Base-by-base conservation (phyloP, 108 stramenopile genomes). In the Schizochytrium sp. region DNA sequence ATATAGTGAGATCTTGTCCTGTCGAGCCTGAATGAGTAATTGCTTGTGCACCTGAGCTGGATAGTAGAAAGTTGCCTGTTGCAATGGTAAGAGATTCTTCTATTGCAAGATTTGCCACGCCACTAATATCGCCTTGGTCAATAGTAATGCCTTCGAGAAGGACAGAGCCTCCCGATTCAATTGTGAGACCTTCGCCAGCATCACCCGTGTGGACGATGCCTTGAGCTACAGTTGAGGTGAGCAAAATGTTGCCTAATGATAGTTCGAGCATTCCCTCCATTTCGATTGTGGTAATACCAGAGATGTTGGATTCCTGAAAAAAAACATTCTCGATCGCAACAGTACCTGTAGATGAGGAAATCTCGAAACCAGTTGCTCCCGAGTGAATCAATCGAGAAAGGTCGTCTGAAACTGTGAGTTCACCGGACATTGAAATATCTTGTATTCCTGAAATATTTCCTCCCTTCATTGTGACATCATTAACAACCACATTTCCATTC, bases 171-270 rank as follows among this genome's bases (percentile, higher is more conserved):
- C 19, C 17, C 1, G 59, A 60, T 1, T 28, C 28, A 28, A 60
- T 60, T 60, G 59, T n/a, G 28, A 60, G 59, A 1, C 28, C 59
- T n/a, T 60, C 19, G 1, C 59, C 59, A 60, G 59, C 59, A n/a
- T n/a, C 28, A n/a, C 59, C 59, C 59, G 59, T 60, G 59, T 60
- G 59, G 59, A n/a, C 17, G 59, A 60, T 60, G 59, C 59, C 28
- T 60, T 60, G 59, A 60, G 59, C 1, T 60, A 17, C 59, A 60
- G 59, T 60, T n/a, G 59, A 60, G 59, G 17, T n/a, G 59, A 60
- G 59, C 59, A 17, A 1, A 1, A 60, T 1, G 28, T 60, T 60
- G 17, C 59, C 59, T 60, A 17, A 17, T n/a, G 0, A 60, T n/a
- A n/a, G 19, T n/a, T n/a, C 1, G 19, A 60, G 28, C 19, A n/a